These are phyloP conservation scores for Lentinula detonsa DNA, from an alignment of 768 basidiomycete genomes.

Conservation along the genomic window DNA sequence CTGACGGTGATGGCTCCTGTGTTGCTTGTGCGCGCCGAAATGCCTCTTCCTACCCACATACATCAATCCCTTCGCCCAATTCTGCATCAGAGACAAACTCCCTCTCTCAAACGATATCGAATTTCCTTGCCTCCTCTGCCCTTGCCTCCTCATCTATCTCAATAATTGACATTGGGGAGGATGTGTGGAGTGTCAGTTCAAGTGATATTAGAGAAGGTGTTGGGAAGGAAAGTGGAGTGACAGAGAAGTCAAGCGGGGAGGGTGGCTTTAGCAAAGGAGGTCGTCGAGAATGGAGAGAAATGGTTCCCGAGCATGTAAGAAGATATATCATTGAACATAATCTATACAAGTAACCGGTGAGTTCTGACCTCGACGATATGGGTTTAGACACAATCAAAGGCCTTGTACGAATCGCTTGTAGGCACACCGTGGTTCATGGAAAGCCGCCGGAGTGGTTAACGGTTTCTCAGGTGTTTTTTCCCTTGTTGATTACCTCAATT, in stretches of 20 bases:
- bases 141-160: conserved; percentile 43
- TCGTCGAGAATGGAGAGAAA: conserved; percentile 30
- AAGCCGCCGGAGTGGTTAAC: no score
- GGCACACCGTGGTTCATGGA: no score
- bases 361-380: no score
- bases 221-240: conserved; percentile 15
- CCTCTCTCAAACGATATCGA: conserved; percentile 23
- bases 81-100: conserved; percentile 9
- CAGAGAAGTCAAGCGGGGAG: not conserved
- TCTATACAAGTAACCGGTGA: conserved; percentile 29
- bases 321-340: conserved; percentile 43
- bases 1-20: conserved; percentile 45
- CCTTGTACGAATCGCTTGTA: no score
- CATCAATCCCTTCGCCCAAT: not conserved
- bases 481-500: no score
- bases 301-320: conserved; percentile 41
- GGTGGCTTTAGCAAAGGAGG: not conserved
- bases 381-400: no score
- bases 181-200: conserved; percentile 59
- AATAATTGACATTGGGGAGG: conserved; percentile 56
- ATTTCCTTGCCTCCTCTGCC: conserved; percentile 39
- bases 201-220: conserved; percentile 55
- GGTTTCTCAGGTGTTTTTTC: no score
- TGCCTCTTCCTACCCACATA: conserved; percentile 4
- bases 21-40: conserved; percentile 63